Base-by-base conservation (phyloP, 441 rosid genomes). In the Corymbia calophylla region DNA sequence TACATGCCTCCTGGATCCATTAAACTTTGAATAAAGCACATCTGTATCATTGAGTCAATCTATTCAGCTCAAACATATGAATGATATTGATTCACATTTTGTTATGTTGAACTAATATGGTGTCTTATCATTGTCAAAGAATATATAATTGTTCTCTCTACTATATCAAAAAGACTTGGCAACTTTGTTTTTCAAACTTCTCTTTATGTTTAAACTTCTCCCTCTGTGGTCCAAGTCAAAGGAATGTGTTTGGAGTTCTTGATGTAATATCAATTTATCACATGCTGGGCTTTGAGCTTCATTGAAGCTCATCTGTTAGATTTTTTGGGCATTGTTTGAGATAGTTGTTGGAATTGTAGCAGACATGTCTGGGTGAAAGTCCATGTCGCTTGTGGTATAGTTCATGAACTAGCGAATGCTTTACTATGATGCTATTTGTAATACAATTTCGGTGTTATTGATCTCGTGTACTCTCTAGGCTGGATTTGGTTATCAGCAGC, bases 401-500 rank as follows among this genome's bases (percentile, higher is more conserved):
- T 77, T 44, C 49, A 13, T 77, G n/a, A 44, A 44, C 44, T 77
- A 25, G 17, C 6, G 17, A 31, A 31, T 66, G 44, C 77, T 31
- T 66, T 66, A 66, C 44, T 23, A 31, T 66, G 35, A 17, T 64
- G 35, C 35, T n/a, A 64, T 64, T 15, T 31, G 70, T n/a, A 64
- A 35, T 44, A 23, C 51, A 3, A 23, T 77, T 23, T 39, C 8
- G n/a, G 44, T 44, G 84, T 77, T 77, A 44, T 77, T 77, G 51
- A 77, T 77, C 84, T 77, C 8, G 14, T 44, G 84, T 44, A 12
- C 49, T 44, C n/a, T 44, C 19, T 25, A 91, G 93, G 93, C 93
- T 90, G 91, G 95, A 32, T 93, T 93, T 89, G 92, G 95, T 47
- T 93, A 93, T 88, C 94, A 92, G 87, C 94, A 92, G 66, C 94